These are phyloP conservation scores for Umbelopsis sp. DNA, from an alignment of 371 early-diverging fungal genomes.

Conservation along the genomic window DNA sequence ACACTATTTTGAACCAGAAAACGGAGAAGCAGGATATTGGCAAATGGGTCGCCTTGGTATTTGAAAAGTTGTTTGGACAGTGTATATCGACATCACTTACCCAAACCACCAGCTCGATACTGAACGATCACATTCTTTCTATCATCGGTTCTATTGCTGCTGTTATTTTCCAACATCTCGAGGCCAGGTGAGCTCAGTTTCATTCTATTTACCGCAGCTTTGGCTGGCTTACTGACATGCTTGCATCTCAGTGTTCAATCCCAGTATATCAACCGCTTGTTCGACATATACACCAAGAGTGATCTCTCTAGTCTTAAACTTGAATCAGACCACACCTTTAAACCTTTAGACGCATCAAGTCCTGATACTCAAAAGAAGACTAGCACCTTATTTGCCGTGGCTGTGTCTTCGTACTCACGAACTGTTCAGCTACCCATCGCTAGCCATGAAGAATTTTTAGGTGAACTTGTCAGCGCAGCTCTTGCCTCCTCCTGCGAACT, in stretches of 20 bases:
- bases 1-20: slow-evolving; percentile 48
- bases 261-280: slow-evolving; percentile 47
- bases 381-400: slow-evolving; percentile 54
- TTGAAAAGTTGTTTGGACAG: slow-evolving; percentile 51
- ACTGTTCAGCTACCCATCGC: slow-evolving; percentile 63
- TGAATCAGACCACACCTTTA: slow-evolving; percentile 18
- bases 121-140: slow-evolving; percentile 38
- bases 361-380: slow-evolving; percentile 50
- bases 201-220: neutral
- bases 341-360: slow-evolving; percentile 31
- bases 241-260: slow-evolving; percentile 50
- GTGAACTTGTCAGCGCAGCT: slow-evolving; percentile 49
- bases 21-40: slow-evolving; percentile 50
- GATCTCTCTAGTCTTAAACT: slow-evolving; percentile 35
- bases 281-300: slow-evolving; percentile 51
- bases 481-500: slow-evolving; percentile 38
- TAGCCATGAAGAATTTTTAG: slow-evolving; percentile 50
- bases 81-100: slow-evolving; percentile 50
- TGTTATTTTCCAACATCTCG: slow-evolving; percentile 48
- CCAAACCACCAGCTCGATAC: slow-evolving; percentile 28
- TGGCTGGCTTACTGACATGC: neutral
- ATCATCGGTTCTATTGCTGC: slow-evolving; percentile 50
- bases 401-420: slow-evolving; percentile 57
- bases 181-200: slow-evolving; percentile 40
- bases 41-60: slow-evolving; percentile 45